These are phyloP conservation scores for Prunus mume DNA, from an alignment of 306 rosid species.

Conservation along the genomic window DNA sequence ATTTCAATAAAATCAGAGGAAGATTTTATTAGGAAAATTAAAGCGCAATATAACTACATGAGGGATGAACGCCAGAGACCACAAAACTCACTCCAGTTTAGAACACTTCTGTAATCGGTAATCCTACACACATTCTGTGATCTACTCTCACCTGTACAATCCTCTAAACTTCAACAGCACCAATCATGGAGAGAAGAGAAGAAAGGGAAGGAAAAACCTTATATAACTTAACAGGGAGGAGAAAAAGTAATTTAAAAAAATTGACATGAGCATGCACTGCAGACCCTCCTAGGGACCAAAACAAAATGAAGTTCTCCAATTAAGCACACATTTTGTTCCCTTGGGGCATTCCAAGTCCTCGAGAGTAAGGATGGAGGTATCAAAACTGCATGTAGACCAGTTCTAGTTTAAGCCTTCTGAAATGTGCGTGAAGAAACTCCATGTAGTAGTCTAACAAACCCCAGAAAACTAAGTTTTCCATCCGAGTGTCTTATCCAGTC, in stretches of 20 bases:
- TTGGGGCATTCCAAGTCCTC: slow-evolving; percentile 23
- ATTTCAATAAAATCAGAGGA: slow-evolving; percentile 16
- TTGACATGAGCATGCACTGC: slow-evolving; percentile 25
- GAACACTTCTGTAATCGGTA: slow-evolving; percentile 27
- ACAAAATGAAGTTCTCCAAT: slow-evolving; percentile 21
- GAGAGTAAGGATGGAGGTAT: slow-evolving; percentile 19
- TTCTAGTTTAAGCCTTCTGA: slow-evolving; percentile 54
- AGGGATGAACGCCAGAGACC: background rate
- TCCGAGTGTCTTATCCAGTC: slow-evolving; percentile 90
- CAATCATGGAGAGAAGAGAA: slow-evolving; percentile 25
- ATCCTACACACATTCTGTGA: slow-evolving; percentile 41
- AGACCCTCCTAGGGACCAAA: slow-evolving; percentile 25
- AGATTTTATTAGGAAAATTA: slow-evolving; percentile 31
- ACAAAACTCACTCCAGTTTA: slow-evolving; percentile 35
- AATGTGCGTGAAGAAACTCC: slow-evolving; percentile 59
- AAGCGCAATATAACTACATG: slow-evolving; percentile 1
- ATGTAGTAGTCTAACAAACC: slow-evolving; percentile 76
- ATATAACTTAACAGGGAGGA: slow-evolving; percentile 14
- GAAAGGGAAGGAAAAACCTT: slow-evolving; percentile 7
- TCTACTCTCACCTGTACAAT: slow-evolving; percentile 60
- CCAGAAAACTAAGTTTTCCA: slow-evolving; percentile 85
- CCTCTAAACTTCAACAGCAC: slow-evolving; percentile 42
- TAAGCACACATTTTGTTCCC: slow-evolving; percentile 27
- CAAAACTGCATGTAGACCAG: slow-evolving; percentile 7
- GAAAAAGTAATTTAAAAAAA: background rate